Percentiles rank a stretch among this genome's conserved stretches.
Conservation (phyloP, 495 filamentous ascomycete species). For the Durotheca rogersii region DNA sequence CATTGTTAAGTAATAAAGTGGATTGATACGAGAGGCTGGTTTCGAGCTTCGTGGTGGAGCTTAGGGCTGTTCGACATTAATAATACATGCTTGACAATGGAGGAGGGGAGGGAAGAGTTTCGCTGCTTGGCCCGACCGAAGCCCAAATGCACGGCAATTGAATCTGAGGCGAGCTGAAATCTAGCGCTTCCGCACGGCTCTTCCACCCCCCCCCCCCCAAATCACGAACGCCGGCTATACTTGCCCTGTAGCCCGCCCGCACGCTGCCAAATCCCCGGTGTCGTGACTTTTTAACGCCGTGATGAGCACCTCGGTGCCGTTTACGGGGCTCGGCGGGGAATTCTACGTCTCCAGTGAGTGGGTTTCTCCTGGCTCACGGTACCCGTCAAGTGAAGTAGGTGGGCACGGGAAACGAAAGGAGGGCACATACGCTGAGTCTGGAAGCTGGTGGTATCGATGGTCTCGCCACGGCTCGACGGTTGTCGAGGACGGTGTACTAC, state of each 20-base stretch:
- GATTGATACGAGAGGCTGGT: no score
- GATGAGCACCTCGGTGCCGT: constrained; percentile 28
- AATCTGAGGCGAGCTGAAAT: constrained; percentile 15
- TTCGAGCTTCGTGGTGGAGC: no score
- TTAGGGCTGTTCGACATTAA: no score
- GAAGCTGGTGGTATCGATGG: constrained; percentile 22
- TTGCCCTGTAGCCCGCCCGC: constrained; percentile 13
- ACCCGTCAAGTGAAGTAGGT: no score
- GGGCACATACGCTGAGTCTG: constrained; percentile 26
- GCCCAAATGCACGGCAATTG: constrained; percentile 29
- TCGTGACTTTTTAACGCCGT: constrained; percentile 28
- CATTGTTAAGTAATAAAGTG: no score
- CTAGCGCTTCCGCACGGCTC: constrained; percentile 22
- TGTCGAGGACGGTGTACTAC: constrained; percentile 26
- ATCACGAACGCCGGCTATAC: constrained; percentile 28
- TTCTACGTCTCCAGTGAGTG: constrained; percentile 15
- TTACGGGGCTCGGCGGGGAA: constrained; percentile 24
- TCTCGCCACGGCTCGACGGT: constrained; percentile 26
- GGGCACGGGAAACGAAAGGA: not conserved
- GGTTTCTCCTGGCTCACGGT: no score
- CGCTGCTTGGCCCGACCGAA: constrained; percentile 8
- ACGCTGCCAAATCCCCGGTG: constrained; percentile 18
- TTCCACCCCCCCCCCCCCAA: constrained; percentile 37
- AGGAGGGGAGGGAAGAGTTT: constrained; percentile 10
- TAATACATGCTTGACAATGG: no score